These are phyloP conservation scores for Starmerella gropengiesseri DNA, from an alignment of 805 yeast species.

Conservation along the genomic window DNA sequence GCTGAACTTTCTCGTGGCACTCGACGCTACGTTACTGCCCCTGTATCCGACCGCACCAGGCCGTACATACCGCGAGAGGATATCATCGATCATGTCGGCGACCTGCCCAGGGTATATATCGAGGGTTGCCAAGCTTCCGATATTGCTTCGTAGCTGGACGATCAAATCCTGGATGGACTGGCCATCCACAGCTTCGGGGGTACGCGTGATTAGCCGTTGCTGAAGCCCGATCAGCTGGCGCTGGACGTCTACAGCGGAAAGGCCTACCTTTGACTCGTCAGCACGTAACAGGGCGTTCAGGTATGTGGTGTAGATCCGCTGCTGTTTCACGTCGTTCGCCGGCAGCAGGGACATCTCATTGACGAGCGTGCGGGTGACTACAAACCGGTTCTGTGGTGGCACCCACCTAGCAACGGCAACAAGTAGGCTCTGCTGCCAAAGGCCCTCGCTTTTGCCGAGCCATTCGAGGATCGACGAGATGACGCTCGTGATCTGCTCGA, in stretches of 20 bases:
- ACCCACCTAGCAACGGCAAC: constrained; percentile 63
- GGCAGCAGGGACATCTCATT: constrained; percentile 22
- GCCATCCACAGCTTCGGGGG: constrained; percentile 8
- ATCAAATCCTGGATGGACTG: constrained; percentile 8
- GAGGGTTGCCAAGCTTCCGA: constrained; percentile 63
- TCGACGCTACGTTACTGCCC: too few relatives aligned
- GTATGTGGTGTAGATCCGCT: constrained; percentile 14
- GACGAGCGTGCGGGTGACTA: constrained; percentile 44
- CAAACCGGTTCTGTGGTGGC: constrained; percentile 68
- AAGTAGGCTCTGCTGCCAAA: constrained; percentile 49
- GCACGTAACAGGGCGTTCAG: constrained; percentile 16
- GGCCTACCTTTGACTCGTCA: constrained; percentile 73
- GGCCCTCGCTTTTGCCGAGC: constrained; percentile 13
- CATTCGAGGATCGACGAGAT: constrained; percentile 11
- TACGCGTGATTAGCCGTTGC: constrained; percentile 20
- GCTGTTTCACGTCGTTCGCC: constrained; percentile 14
- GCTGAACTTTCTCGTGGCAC: background rate
- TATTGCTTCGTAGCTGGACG: constrained; percentile 31
- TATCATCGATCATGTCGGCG: constrained; percentile 65
- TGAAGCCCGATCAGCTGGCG: constrained; percentile 33
- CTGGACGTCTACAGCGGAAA: constrained; percentile 71
- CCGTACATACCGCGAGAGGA: constrained; percentile 29
- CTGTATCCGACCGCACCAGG: constrained; percentile 5
- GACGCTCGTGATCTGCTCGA: constrained; percentile 10
- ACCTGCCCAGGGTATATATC: constrained; percentile 80